Evolutionary conservation across 2,329 filamentous ascomycete species (phyloP), one percentile per base, ranked within the genome.

Genomic region (Gliomastix tumulicola): DNA sequence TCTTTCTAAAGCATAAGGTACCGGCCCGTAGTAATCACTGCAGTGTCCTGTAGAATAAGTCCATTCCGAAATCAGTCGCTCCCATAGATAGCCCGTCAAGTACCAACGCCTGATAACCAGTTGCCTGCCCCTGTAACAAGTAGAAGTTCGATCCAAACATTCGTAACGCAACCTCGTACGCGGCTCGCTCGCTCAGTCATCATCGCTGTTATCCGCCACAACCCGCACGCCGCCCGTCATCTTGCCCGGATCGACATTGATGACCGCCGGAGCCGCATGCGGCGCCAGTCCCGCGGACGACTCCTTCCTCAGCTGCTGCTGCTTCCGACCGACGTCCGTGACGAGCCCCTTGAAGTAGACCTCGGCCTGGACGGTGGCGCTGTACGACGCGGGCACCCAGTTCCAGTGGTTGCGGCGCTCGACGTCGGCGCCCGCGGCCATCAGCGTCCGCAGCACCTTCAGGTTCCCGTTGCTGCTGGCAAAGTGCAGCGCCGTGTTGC

Each of bases 401-500:
- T 77, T 82, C 68, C 82, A 87, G 3, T 78, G 65, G 53, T 94
- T 94, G 46, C 71, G 71, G 38, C 76, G 76, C 37, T 82, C 70
- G 0, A 84, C 76, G 47, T 88, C 82, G 1, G 88, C 86, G 10
- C 88, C 88, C 1, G 84, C 85, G 4, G 83, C 79, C 11, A 94
- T 69, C 36, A 94, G 66, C 23, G 88, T 83, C 30, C 88, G 71
- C 37, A 94, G 62, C 1, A 86, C 83, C 37, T 88, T 77, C 32
- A 94, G 59, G 47, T 90, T 84, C 2, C 88, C 88, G 49, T 85
- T 85, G 32, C 83, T 83, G 50, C 80, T 87, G 11, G 88, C 88
- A 62, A 92, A 88, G 60, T 94, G 88, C 30, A 94, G 66, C 1
- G 87, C 84, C 3, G 87, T 94, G 54, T 94, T 92, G n/a, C 88